Evolutionary conservation across 2,329 filamentous ascomycete species (phyloP), one percentile per base, ranked within the genome.

Genomic region (Sphaerostilbella broomeana): DNA sequence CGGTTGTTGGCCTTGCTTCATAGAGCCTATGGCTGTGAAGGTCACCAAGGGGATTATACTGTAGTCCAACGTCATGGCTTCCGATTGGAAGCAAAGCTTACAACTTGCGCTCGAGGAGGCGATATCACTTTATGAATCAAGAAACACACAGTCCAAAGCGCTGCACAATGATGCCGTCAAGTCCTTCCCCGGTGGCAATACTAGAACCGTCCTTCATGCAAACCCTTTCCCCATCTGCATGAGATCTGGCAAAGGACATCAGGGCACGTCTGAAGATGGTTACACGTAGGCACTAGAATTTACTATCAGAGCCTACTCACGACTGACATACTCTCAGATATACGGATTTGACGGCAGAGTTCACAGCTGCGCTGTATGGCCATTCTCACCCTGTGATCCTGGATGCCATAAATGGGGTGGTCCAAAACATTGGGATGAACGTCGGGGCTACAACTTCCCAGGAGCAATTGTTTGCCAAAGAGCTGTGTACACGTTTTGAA

Each of bases 291-390:
- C 51, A 6, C 5, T 4, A 7, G 6, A 9, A 5, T 12, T 1
- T 27, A 25, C 4, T 6, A 9, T 13, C 17, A 38, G 24, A 22
- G 9, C 11, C 8, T 11, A 10, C 30, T 19, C 2, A 18, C 11
- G 7, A 18, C 16, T 39, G 11, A 34, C 12, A n/a, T 2, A 4
- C 18, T 10, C 12, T 6, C 16, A 67, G 62, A 29, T 81, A 81
- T 52, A 61, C 69, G 11, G 79, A 85, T 49, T 64, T 84, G 6
- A 62, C 79, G 1, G 72, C 73, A 22, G 80, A 84, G 55, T 76
- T 76, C 50, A 77, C 75, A 0, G 81, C 81, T 2, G 78, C 75
- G 2, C 64, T 85, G 10, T 83, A 75, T 51, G 81, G 81, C 0
- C 80, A 85, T 58, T 79, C 74, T 1, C 67, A 82, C 38, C 69